Evolutionary conservation across 163 green algal species (phyloP).

Genomic region (Trebouxiophyceae sp.): DNA sequence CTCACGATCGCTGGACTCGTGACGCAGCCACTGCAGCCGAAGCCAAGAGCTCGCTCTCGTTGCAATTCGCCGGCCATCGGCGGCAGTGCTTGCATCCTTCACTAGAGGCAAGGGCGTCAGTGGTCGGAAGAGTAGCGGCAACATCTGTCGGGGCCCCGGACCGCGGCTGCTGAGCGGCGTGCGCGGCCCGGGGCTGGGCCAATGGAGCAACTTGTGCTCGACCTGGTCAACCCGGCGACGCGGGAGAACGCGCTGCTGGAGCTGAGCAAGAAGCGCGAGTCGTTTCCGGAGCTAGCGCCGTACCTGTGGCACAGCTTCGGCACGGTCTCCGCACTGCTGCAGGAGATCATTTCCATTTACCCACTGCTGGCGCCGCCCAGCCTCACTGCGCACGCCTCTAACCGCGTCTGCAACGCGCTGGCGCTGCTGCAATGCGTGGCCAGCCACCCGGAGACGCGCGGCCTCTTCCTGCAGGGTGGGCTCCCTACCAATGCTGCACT

Average conservation of each 20-base stretch:
- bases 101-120: no score
- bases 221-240: constrained; percentile 61
- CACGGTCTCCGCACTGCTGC: constrained; percentile 88
- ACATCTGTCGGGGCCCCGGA: no score
- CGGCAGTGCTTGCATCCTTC: no score
- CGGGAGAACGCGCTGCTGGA: constrained; percentile 95
- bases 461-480: constrained; percentile 89
- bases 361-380: constrained; percentile 86
- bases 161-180: no score
- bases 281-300: constrained; percentile 89
- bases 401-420: constrained; percentile 97
- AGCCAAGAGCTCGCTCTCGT: no score
- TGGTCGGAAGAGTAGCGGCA: no score
- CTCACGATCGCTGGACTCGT: no score
- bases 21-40: no score
- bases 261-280: constrained; percentile 91
- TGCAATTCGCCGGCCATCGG: no score
- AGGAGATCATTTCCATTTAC: constrained; percentile 98
- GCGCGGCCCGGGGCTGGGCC: no score
- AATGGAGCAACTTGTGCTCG: constrained; percentile 67
- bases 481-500: constrained; percentile 1
- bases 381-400: constrained; percentile 91
- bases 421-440: constrained; percentile 94
- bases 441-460: constrained; percentile 85
- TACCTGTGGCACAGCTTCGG: constrained; percentile 97